These are phyloP conservation scores for Phylloporus arenicola DNA, from an alignment of 768 basidiomycete genomes.

Conservation along the genomic window DNA sequence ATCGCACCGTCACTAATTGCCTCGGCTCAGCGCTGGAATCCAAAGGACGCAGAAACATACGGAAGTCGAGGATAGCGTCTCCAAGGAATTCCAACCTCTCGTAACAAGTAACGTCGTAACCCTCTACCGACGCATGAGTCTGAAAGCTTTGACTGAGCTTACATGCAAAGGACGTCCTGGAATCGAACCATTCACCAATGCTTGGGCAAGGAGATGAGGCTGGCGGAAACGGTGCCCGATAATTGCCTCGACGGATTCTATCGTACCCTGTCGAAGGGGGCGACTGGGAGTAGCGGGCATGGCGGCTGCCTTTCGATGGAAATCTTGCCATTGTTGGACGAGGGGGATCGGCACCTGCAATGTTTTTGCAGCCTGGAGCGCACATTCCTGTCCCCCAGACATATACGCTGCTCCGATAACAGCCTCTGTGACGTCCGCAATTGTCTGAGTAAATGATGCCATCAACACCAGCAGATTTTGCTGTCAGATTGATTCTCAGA, in stretches of 20 bases:
- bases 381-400: conserved; percentile 63
- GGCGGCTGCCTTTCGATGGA: conserved; percentile 42
- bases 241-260: conserved; percentile 55
- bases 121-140: conserved; percentile 64
- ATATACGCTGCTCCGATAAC: conserved; percentile 79
- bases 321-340: conserved; percentile 70
- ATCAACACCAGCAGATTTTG: conserved; percentile 8
- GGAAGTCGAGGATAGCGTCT: conserved; percentile 79
- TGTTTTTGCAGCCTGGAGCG: conserved; percentile 57
- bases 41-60: conserved; percentile 38
- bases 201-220: conserved; percentile 63
- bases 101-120: conserved; percentile 53
- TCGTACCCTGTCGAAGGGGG: conserved; percentile 42
- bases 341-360: conserved; percentile 61
- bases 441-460: conserved; percentile 41
- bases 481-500: background rate
- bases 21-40: background rate
- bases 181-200: conserved; percentile 48
- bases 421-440: conserved; percentile 83
- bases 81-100: conserved; percentile 83
- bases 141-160: conserved; percentile 28
- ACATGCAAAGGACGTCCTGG: background rate
- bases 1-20: conserved; percentile 60
- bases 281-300: conserved; percentile 41
- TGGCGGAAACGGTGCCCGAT: conserved; percentile 58